Percentiles rank a stretch among this genome's conserved stretches.
Conservation (phyloP, 257 asterid species). For the Solanum verrucosum region DNA sequence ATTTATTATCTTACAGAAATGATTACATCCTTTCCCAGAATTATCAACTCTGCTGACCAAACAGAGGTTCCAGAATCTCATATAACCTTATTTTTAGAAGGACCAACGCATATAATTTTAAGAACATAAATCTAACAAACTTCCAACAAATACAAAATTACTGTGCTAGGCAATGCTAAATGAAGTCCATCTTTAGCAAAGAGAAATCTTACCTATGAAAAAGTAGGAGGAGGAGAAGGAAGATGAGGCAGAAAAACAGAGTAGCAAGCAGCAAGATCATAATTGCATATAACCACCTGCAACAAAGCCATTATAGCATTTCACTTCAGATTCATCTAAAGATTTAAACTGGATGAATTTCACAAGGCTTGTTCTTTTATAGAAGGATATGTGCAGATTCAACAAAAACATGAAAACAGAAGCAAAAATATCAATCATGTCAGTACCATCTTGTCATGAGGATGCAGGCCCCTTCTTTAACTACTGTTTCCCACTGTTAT, state of each 20-base stretch:
- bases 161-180: not conserved
- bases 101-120: not conserved
- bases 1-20: not conserved
- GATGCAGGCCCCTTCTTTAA: not conserved
- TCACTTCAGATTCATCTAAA: not conserved
- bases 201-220: constrained; percentile 62
- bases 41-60: not conserved
- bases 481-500: not conserved
- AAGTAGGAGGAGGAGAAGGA: constrained; percentile 75
- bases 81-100: not conserved
- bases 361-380: not conserved
- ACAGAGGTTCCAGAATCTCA: not conserved
- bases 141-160: not conserved
- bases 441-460: not conserved
- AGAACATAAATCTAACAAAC: not conserved
- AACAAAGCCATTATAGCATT: constrained; percentile 15
- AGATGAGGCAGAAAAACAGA: constrained; percentile 48
- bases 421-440: not conserved
- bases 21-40: not conserved
- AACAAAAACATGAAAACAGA: not conserved
- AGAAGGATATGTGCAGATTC: not conserved
- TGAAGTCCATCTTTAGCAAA: not conserved
- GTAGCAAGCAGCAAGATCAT: constrained; percentile 59
- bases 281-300: constrained; percentile 80
- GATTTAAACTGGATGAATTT: not conserved